These are phyloP conservation scores for Colletotrichum sp. DNA, from an alignment of 2,329 filamentous ascomycete genomes.

Conservation along the genomic window DNA sequence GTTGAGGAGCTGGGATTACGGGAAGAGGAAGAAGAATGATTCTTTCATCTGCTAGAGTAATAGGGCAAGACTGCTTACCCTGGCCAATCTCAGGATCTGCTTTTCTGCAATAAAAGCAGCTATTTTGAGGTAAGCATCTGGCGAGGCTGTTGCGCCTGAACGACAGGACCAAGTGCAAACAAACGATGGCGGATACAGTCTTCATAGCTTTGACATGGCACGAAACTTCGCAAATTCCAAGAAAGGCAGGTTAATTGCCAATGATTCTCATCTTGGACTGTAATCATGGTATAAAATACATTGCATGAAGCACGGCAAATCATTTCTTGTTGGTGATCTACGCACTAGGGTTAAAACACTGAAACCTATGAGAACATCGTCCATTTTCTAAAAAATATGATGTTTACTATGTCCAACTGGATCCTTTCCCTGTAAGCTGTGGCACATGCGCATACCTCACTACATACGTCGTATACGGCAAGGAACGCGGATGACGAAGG, in stretches of 20 bases:
- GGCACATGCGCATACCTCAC: neutral
- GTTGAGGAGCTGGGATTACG: neutral
- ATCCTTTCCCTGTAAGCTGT: no score
- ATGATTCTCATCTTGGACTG: rapidly evolving
- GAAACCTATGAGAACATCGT: neutral
- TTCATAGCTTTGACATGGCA: neutral
- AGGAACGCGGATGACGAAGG: rapidly evolving
- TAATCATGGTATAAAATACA: neutral
- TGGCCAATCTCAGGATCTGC: neutral
- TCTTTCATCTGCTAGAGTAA: neutral
- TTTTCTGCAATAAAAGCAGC: neutral
- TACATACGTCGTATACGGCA: neutral
- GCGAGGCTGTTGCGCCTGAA: no score
- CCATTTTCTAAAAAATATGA: rapidly evolving
- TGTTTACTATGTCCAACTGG: no score
- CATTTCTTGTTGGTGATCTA: rapidly evolving
- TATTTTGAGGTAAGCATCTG: neutral
- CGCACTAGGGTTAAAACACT: rapidly evolving
- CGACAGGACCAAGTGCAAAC: neutral
- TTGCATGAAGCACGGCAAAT: neutral
- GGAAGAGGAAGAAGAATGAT: neutral
- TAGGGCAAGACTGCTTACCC: rapidly evolving
- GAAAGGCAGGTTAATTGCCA: rapidly evolving
- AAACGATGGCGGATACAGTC: neutral
- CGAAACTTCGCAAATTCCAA: neutral